These are phyloP conservation scores for Mycosphaerella arachidis DNA, from an alignment of 2,329 filamentous ascomycete species.

Conservation along the genomic window DNA sequence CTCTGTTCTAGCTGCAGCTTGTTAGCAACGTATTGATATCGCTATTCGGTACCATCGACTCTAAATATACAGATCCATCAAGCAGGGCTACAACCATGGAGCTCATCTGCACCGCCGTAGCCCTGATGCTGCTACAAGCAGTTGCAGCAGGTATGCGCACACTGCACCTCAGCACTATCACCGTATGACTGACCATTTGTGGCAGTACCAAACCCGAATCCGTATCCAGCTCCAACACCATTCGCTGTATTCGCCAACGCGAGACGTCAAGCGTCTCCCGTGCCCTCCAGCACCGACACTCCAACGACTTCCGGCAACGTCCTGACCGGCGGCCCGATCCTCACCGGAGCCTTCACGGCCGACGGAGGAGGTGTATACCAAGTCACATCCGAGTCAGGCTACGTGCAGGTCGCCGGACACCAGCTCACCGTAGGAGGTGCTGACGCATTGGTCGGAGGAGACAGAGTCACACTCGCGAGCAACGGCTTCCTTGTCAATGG, in stretches of 20 bases:
- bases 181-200: too few relatives aligned
- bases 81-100: constrained; percentile 7
- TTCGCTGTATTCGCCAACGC: neutral
- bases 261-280: constrained; percentile 1
- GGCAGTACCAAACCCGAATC: constrained; percentile 1
- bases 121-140: constrained; percentile 2
- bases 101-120: constrained; percentile 8
- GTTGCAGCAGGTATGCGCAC: constrained; percentile 6
- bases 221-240: neutral
- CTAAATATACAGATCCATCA: constrained; percentile 2
- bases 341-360: constrained; percentile 17
- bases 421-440: constrained; percentile 14
- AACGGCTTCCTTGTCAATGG: constrained; percentile 8
- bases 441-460: constrained; percentile 14
- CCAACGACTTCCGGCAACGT: neutral
- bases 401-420: constrained; percentile 18
- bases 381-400: constrained; percentile 13
- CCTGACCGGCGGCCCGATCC: neutral
- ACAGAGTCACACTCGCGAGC: constrained; percentile 10
- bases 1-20: neutral
- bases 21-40: neutral
- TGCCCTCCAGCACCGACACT: neutral
- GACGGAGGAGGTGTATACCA: constrained; percentile 15
- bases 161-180: too few relatives aligned
- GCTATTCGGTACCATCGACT: neutral